These are phyloP conservation scores for Globisporangium polare DNA, from an alignment of 352 stramenopile species.

Conservation along the genomic window DNA sequence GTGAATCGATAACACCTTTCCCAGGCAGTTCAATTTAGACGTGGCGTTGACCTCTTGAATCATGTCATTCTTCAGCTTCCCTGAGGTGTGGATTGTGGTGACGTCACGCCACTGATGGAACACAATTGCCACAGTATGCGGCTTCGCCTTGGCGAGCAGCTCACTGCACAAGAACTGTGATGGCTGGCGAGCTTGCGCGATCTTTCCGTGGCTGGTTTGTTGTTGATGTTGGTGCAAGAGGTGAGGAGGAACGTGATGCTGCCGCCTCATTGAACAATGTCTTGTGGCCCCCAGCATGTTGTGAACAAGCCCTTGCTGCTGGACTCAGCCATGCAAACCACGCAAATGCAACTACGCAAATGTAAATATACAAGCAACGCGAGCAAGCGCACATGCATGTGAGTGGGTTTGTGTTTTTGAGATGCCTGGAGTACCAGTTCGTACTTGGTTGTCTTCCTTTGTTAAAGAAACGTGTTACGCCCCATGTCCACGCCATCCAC, in stretches of 20 bases:
- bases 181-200: too few species aligned
- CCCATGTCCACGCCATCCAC: background rate
- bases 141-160: too few species aligned
- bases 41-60: background rate
- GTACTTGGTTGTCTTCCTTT: conserved; percentile 46
- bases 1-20: background rate
- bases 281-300: background rate
- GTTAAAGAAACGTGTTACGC: conserved; percentile 40
- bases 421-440: conserved; percentile 62
- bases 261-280: background rate
- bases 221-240: too few species aligned
- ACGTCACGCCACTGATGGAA: too few species aligned
- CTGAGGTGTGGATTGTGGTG: too few species aligned
- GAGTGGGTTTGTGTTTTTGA: conserved; percentile 19
- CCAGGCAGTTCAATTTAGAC: conserved; percentile 1
- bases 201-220: too few species aligned
- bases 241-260: background rate
- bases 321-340: background rate
- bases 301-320: background rate
- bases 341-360: background rate
- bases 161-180: too few species aligned
- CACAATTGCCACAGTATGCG: too few species aligned
- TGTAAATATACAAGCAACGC: conserved; percentile 5
- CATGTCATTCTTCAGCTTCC: background rate
- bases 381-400: conserved; percentile 8